Evolutionary conservation across 768 basidiomycete species (phyloP).

Genomic region (Psilocybe sp.): DNA sequence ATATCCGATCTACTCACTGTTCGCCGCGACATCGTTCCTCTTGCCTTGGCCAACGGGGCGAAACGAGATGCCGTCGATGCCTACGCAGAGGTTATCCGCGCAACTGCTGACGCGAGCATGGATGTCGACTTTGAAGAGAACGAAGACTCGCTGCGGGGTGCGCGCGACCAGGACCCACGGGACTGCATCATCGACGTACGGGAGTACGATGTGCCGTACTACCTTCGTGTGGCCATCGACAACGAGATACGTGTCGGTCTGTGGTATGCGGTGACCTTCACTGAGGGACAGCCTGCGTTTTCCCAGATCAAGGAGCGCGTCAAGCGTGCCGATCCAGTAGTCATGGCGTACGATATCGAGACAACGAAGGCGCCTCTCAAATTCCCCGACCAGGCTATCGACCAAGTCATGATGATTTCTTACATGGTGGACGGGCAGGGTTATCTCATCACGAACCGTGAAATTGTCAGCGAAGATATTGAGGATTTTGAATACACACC

Average conservation of each 20-base stretch:
- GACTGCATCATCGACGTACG: constrained; percentile 93
- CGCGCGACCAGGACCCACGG: constrained; percentile 74
- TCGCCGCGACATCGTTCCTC: constrained; percentile 83
- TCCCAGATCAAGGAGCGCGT: constrained; percentile 76
- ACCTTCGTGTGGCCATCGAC: constrained; percentile 98
- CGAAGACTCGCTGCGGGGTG: constrained; percentile 40
- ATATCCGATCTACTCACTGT: constrained; percentile 89
- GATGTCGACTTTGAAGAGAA: constrained; percentile 69
- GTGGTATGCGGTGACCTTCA: constrained; percentile 93
- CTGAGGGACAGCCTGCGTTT: constrained; percentile 75
- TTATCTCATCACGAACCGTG: constrained; percentile 95
- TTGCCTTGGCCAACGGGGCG: constrained; percentile 86
- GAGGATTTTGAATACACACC: constrained; percentile 99
- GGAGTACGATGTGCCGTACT: constrained; percentile 97
- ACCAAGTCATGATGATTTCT: constrained; percentile 99
- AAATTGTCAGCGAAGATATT: constrained; percentile 96
- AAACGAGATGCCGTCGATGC: constrained; percentile 96
- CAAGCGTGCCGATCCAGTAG: constrained; percentile 97
- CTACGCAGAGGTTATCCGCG: constrained; percentile 92
- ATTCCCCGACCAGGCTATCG: constrained; percentile 92
- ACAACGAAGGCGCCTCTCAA: constrained; percentile 99
- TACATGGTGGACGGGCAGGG: constrained; percentile 99
- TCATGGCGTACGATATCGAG: constrained; percentile 99
- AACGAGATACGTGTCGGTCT: constrained; percentile 95
- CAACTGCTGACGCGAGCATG: constrained; percentile 64